These are phyloP conservation scores for Fusarium austroafricanum DNA, from an alignment of 2,329 filamentous ascomycete species.

Conservation along the genomic window DNA sequence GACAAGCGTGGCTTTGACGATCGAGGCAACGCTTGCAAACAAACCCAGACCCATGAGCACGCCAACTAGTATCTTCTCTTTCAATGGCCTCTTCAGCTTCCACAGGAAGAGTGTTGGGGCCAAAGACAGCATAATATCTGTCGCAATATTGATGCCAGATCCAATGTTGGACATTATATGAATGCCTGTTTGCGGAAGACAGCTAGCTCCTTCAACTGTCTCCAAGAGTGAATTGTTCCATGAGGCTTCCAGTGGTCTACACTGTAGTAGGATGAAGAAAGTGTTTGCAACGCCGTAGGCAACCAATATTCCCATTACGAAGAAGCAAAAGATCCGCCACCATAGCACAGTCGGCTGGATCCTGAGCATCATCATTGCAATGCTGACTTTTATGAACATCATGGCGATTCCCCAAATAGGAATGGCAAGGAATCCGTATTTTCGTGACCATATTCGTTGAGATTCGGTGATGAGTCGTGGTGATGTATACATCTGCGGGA, in stretches of 20 bases:
- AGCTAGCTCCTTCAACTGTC: conserved; percentile 9
- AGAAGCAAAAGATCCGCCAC: conserved; percentile 16
- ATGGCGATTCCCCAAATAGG: conserved; percentile 20
- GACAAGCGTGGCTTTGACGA: conserved; percentile 19
- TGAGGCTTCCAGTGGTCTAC: conserved; percentile 8
- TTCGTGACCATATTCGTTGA: not conserved
- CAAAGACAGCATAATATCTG: conserved; percentile 12
- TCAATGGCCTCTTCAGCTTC: conserved; percentile 11
- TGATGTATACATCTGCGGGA: conserved; percentile 13
- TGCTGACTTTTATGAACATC: conserved; percentile 28
- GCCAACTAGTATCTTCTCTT: conserved; percentile 20
- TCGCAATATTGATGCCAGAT: conserved; percentile 1
- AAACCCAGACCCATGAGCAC: conserved; percentile 13
- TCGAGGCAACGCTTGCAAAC: conserved; percentile 14
- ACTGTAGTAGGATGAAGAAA: conserved; percentile 17
- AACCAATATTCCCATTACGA: conserved; percentile 6
- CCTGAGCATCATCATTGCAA: conserved; percentile 27
- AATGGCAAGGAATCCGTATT: conserved; percentile 11
- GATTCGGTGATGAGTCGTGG: conserved; percentile 4
- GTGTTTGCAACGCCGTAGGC: conserved; percentile 15
- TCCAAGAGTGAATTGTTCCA: not conserved
- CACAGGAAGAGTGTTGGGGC: conserved; percentile 9
- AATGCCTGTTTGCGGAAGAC: conserved; percentile 12
- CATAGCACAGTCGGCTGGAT: conserved; percentile 12
- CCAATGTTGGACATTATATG: conserved; percentile 15